Conservation (phyloP, 495 filamentous ascomycete species). For the Annulohypoxylon stygium region DNA sequence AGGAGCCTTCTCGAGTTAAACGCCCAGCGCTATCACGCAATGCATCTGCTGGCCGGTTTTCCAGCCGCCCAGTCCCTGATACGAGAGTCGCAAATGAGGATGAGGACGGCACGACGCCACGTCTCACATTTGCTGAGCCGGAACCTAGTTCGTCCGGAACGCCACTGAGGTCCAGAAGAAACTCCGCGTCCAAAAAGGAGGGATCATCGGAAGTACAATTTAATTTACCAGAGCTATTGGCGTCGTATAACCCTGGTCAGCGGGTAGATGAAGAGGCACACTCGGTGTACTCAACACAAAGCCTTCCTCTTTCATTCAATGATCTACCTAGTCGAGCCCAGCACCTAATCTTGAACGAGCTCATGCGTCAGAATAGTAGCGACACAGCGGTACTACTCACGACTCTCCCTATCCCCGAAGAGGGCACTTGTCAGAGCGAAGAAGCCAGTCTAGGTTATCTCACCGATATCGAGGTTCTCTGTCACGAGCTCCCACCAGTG, state of each 20-base stretch:
- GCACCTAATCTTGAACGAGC: constrained; percentile 87
- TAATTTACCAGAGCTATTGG: constrained; percentile 55
- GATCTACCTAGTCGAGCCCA: constrained; percentile 85
- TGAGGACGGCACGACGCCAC: constrained; percentile 69
- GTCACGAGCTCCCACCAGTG: constrained; percentile 74
- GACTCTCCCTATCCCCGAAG: constrained; percentile 80
- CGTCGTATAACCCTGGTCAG: constrained; percentile 46
- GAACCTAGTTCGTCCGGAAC: constrained; percentile 39
- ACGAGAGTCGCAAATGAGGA: constrained; percentile 67
- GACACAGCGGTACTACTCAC: constrained; percentile 88
- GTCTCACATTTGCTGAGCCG: constrained; percentile 76
- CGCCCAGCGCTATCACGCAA: constrained; percentile 63
- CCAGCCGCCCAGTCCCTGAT: constrained; percentile 72
- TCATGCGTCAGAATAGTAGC: constrained; percentile 75
- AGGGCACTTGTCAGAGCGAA: constrained; percentile 78
- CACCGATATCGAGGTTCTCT: constrained; percentile 80
- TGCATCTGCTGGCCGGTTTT: constrained; percentile 67
- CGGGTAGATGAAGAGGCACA: constrained; percentile 53
- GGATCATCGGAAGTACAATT: constrained; percentile 42
- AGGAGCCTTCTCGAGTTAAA: constrained; percentile 47
- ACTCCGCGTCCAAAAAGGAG: constrained; percentile 46
- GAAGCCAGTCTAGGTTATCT: constrained; percentile 78
- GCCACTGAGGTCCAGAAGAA: constrained; percentile 47
- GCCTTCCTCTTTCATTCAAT: constrained; percentile 81
- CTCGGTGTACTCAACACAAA: constrained; percentile 72